phyloP scores from a whole-genome alignment of 805 yeast species.

The Candida xiaguanensis region DNA sequence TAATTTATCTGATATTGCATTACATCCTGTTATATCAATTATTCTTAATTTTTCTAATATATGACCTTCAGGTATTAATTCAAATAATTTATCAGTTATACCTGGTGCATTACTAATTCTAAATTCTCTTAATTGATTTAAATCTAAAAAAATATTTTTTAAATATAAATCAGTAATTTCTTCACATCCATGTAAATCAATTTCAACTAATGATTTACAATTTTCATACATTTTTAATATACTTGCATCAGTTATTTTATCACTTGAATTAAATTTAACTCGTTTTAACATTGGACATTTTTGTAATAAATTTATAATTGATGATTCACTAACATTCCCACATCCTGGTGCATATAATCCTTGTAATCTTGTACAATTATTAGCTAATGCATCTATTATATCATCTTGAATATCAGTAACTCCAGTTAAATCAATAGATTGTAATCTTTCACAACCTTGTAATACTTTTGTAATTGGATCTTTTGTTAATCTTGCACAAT shows the following conservation, averaged over 20 bases:
- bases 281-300: constrained; percentile 76
- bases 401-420: constrained; percentile 62
- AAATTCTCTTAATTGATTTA: constrained; percentile 79
- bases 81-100: constrained; percentile 65
- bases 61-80: constrained; percentile 44
- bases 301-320: constrained; percentile 54
- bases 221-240: constrained; percentile 57
- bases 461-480: constrained; percentile 60
- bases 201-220: constrained; percentile 82
- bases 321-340: constrained; percentile 59
- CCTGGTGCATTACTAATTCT: constrained; percentile 71
- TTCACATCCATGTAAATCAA: constrained; percentile 83
- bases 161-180: constrained; percentile 65
- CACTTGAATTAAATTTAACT: constrained; percentile 74
- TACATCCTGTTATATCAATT: constrained; percentile 81
- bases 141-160: constrained; percentile 50
- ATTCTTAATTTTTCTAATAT: constrained; percentile 68
- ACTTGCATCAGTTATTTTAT: constrained; percentile 59
- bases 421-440: constrained; percentile 85
- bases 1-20: constrained; percentile 72
- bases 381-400: constrained; percentile 64
- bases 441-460: constrained; percentile 63
- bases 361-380: constrained; percentile 71
- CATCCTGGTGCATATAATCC: constrained; percentile 90
- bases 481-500: constrained; percentile 65